Percentiles rank a stretch among this genome's conserved stretches.
Conservation (phyloP, 495 filamentous ascomycete species). For the Lasiosphaeria ovina region DNA sequence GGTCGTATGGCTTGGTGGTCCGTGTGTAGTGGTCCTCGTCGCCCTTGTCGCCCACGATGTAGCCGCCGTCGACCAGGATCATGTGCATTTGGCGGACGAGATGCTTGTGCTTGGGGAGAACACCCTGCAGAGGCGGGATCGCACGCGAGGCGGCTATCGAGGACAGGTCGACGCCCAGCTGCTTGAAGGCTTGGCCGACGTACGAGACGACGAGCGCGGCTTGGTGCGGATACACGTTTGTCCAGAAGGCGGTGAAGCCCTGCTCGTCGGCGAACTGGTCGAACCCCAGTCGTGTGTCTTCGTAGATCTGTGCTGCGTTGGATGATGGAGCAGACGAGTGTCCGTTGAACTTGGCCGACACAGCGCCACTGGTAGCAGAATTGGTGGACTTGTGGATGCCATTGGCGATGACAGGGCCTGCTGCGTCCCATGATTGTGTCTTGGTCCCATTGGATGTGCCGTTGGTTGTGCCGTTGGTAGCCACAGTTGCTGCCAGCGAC, state of each 20-base stretch:
- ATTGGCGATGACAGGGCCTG: no score
- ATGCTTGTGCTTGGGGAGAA: conserved; percentile 22
- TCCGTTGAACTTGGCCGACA: no score
- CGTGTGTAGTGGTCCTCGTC: background rate
- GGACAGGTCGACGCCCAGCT: conserved; percentile 32
- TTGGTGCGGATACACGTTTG: conserved; percentile 35
- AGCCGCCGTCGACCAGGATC: conserved; percentile 28
- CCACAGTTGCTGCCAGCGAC: no score
- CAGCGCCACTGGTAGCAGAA: no score
- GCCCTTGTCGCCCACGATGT: background rate
- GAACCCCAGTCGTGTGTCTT: background rate
- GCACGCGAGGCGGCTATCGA: conserved; percentile 14
- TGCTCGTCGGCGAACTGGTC: background rate
- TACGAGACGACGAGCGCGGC: conserved; percentile 39
- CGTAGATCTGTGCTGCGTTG: no score
- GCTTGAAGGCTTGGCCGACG: conserved; percentile 39
- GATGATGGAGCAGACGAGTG: no score
- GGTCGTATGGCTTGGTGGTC: background rate
- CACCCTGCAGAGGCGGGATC: conserved; percentile 13
- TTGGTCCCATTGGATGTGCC: no score
- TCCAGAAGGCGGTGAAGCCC: conserved; percentile 29
- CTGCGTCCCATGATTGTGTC: no score
- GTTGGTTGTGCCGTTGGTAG: no score
- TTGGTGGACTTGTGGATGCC: no score
- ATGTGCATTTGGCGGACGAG: conserved; percentile 32